Evolutionary conservation across 139 green algal species (phyloP).

Genomic region (Chlamydomonas eustigma): DNA sequence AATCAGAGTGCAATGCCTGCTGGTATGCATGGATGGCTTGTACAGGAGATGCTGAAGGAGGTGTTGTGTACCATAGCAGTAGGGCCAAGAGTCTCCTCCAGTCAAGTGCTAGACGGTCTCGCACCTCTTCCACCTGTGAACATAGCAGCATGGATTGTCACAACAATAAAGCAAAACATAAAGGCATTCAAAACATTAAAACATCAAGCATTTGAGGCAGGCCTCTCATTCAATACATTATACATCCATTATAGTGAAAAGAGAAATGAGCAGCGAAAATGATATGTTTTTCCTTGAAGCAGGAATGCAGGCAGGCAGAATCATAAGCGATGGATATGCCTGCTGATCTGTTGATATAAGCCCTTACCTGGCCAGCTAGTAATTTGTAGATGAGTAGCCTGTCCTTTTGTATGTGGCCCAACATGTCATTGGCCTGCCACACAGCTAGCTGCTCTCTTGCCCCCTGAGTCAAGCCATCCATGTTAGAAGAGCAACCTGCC

Average conservation of each 20-base stretch:
- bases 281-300: too few relatives aligned
- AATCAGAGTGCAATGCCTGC: neutral
- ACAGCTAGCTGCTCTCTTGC: slow-evolving; percentile 59
- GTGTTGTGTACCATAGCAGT: slow-evolving; percentile 38
- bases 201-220: too few relatives aligned
- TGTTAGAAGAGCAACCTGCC: slow-evolving; percentile 17
- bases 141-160: too few relatives aligned
- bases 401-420: slow-evolving; percentile 33
- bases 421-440: slow-evolving; percentile 45
- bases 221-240: too few relatives aligned
- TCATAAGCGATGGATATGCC: too few relatives aligned
- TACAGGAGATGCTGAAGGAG: slow-evolving; percentile 21
- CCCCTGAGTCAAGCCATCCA: slow-evolving; percentile 16
- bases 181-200: too few relatives aligned
- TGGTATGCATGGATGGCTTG: slow-evolving; percentile 5
- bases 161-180: too few relatives aligned
- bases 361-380: slow-evolving; percentile 55
- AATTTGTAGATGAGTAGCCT: slow-evolving; percentile 57
- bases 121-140: slow-evolving; percentile 29
- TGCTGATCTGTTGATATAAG: neutral
- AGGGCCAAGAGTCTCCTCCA: slow-evolving; percentile 79
- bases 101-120: slow-evolving; percentile 50
- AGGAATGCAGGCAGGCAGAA: too few relatives aligned
- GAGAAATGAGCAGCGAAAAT: too few relatives aligned
- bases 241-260: too few relatives aligned